These are phyloP conservation scores for Daldinia sp. DNA, from an alignment of 2,329 filamentous ascomycete species.

Conservation along the genomic window DNA sequence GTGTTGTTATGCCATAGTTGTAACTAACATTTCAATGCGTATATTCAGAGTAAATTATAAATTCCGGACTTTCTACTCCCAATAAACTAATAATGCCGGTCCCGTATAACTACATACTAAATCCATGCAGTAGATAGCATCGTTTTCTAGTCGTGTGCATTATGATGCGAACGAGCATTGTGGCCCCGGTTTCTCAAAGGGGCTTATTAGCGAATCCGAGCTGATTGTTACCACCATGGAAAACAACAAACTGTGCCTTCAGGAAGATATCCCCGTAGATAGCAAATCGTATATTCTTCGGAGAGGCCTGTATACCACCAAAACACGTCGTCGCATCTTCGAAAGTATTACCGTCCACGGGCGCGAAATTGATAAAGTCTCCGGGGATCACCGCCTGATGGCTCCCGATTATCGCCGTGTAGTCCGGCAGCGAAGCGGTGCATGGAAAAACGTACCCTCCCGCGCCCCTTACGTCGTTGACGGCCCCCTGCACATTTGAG, in stretches of 20 bases:
- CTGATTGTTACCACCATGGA: conserved; percentile 62
- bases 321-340: conserved; percentile 68
- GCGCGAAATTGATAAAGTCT: conserved; percentile 60
- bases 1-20: neutral
- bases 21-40: neutral
- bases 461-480: conserved; percentile 56
- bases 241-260: conserved; percentile 76
- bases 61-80: neutral
- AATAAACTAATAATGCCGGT: neutral
- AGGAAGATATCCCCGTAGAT: conserved; percentile 79
- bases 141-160: neutral
- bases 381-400: conserved; percentile 48
- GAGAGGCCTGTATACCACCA: conserved; percentile 72
- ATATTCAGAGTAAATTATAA: neutral
- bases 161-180: neutral
- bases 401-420: conserved; percentile 47
- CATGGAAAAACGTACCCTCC: conserved; percentile 71
- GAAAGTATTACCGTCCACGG: conserved; percentile 62
- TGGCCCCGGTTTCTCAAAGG: conserved; percentile 19
- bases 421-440: conserved; percentile 59
- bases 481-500: conserved; percentile 63
- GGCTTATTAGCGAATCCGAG: conserved; percentile 62
- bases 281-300: conserved; percentile 65
- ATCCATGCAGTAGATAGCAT: neutral
- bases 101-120: neutral